Evolutionary conservation across 2,329 filamentous ascomycete species (phyloP), one percentile per base, ranked within the genome.

Genomic region (Talaromyces sp.): DNA sequence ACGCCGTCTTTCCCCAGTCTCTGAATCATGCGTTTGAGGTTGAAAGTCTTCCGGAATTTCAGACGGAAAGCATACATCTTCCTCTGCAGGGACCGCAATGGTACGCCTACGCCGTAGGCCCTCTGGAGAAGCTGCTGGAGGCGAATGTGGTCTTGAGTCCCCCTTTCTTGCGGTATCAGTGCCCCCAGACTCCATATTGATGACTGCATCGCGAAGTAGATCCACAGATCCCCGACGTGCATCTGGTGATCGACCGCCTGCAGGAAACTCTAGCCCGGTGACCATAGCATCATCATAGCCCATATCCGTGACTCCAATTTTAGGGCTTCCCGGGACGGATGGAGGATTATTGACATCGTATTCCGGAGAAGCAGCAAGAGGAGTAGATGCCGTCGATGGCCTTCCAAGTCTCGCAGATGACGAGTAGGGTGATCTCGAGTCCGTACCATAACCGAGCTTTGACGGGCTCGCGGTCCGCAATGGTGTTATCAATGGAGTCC

Each of bases 61-160:
- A 0, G 88, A 87, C 0, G 93, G 94, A 72, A 97, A 97, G 80
- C 95, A 97, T 0, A 98, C 93, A 78, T 98, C 95, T 69, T 91
- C 91, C 71, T 95, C 88, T 0, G 89, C 91, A 11, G 89, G 84
- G 13, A 89, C 76, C 13, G 84, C 83, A 69, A 88, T 84, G 5
- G 86, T 88, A 64, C 85, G 83, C 43, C 89, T 84, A 73, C 76
- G 82, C 68, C 70, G 79, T 67, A 74, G 75, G 70, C 66, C 74
- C 67, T 72, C 76, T 71, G 71, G 70, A 66, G 80, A 71, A 22
- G 76, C 75, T 45, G 76, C 71, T 14, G 74, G 70, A 13, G 75
- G 77, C 35, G 76, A 82, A 62, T 73, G 70, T 3, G 81, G 79
- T 3, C 79, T 75, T 49, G 61, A 35, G 65, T 69, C 54, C 69